Percentiles rank a stretch among this genome's conserved stretches.
Evolutionary conservation across 768 basidiomycete genomes (phyloP).

Genomic region (Bullera alba): DNA sequence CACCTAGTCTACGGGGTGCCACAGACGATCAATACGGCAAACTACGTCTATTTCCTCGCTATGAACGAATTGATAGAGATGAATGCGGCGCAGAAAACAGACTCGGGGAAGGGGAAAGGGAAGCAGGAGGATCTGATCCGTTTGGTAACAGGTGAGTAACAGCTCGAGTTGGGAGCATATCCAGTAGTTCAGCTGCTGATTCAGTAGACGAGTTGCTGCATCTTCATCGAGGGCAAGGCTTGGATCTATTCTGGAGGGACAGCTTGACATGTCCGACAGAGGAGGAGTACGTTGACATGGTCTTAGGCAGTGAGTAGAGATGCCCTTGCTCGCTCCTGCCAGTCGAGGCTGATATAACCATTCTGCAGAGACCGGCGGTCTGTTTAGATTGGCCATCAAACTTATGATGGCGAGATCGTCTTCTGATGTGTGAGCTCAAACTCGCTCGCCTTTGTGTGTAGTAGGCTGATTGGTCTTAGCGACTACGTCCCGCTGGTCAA

Average conservation of each 20-base stretch:
- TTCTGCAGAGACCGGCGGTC: constrained; percentile 77
- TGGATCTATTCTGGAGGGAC: constrained; percentile 92
- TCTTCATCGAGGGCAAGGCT: constrained; percentile 90
- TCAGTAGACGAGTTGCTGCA: constrained; percentile 61
- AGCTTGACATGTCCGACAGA: constrained; percentile 84
- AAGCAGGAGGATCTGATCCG: constrained; percentile 53
- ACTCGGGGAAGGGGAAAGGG: constrained; percentile 30
- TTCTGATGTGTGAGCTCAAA: constrained; percentile 44
- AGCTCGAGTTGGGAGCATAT: constrained; percentile 36
- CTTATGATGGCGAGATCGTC: constrained; percentile 76
- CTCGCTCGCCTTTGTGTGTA: neutral
- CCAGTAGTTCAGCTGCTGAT: neutral
- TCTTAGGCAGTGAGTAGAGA: constrained; percentile 73
- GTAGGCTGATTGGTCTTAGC: constrained; percentile 46
- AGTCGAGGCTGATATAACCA: neutral
- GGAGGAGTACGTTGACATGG: constrained; percentile 91
- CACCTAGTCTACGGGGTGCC: constrained; percentile 96
- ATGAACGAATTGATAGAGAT: constrained; percentile 73
- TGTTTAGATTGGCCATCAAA: constrained; percentile 85
- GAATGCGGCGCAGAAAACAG: constrained; percentile 4
- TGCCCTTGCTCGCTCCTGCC: neutral
- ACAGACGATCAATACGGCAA: constrained; percentile 94
- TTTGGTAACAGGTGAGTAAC: constrained; percentile 62
- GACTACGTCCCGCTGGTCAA: constrained; percentile 90
- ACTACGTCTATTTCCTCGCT: constrained; percentile 93